Evolutionary conservation across 768 basidiomycete genomes (phyloP), one percentile per base, ranked within the genome.

Genomic region (Calocybe gangraenosa): DNA sequence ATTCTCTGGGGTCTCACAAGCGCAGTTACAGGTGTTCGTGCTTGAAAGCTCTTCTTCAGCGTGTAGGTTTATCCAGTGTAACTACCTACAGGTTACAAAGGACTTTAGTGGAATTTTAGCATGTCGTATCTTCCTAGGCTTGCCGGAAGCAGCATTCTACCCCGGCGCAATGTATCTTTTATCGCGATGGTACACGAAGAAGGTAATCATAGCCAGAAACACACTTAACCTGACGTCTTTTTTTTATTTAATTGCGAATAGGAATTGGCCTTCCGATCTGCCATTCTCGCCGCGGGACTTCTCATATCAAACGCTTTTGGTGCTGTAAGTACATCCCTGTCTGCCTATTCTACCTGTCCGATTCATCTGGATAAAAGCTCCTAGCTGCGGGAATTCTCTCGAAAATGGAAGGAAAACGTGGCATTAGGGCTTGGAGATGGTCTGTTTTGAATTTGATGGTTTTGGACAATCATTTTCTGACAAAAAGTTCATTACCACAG

Each of bases 351-450:
- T n/a, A n/a, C n/a, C n/a, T n/a, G n/a, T n/a, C n/a, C n/a, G n/a
- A n/a, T n/a, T n/a, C n/a, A n/a, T n/a, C n/a, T n/a, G n/a, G n/a
- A n/a, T n/a, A n/a, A n/a, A n/a, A 84, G 78, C 58, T 87, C 5
- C 76, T 87, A 56, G 87, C 84, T 13, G 85, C 85, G 11, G 86
- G 82, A 9, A 83, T 88, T 43, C 70, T 91, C 13, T 65, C 70
- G 1, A 73, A 70, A 31, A 83, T 88, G 84, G 75, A 89, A 48
- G 84, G 82, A 1, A 71, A 69, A 39, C 65, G 75, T 3, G 84
- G 84, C 1, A 79, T 84, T 31, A 58, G 79, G 20, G 84, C 82
- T 8, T 88, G 86, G 86, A 57, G 81, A 69, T 88, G 79, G 81
- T 81, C 48, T 47, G 67, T 44, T 11, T 17, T n/a, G n/a, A n/a